Evolutionary conservation across 768 basidiomycete species (phyloP).

Genomic region (Tulasnella sp.): DNA sequence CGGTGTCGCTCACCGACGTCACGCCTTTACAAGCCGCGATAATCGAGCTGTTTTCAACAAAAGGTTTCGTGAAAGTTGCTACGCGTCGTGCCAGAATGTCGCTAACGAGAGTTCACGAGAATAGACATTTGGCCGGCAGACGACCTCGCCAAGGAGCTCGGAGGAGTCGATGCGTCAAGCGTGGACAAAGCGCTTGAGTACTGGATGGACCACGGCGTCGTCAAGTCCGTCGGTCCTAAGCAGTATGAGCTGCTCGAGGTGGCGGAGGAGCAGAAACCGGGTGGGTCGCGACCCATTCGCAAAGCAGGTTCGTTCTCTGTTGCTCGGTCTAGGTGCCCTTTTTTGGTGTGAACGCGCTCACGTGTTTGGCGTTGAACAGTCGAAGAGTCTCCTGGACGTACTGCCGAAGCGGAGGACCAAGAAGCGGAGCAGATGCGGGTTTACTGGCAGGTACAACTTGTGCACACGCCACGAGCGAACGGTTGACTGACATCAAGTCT

Average conservation of each 20-base stretch:
- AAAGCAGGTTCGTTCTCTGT: too few relatives aligned
- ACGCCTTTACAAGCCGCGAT: constrained; percentile 85
- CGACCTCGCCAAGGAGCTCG: constrained; percentile 52
- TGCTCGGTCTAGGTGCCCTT: neutral
- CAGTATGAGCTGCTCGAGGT: constrained; percentile 55
- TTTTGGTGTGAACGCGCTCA: neutral
- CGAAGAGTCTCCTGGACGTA: neutral
- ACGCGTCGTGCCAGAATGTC: neutral
- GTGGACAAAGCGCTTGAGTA: constrained; percentile 66
- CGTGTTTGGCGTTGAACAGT: neutral
- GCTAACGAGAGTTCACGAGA: neutral
- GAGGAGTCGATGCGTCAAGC: constrained; percentile 48
- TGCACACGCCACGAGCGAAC: too few relatives aligned
- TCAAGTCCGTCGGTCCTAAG: constrained; percentile 49
- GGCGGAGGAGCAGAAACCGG: constrained; percentile 32
- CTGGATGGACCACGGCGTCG: constrained; percentile 73
- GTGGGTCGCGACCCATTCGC: constrained; percentile 14
- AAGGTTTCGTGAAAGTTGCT: constrained; percentile 31
- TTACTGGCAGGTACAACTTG: constrained; percentile 82
- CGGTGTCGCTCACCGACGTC: constrained; percentile 54
- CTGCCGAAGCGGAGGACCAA: constrained; percentile 53
- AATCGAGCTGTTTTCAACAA: constrained; percentile 71
- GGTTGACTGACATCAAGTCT: too few relatives aligned
- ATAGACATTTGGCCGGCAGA: constrained; percentile 60
- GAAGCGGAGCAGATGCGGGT: constrained; percentile 78